Percentiles rank a stretch among this genome's conserved stretches.
Evolutionary conservation across 768 basidiomycete genomes (phyloP).

Genomic region (Cystobasidium onofrii): DNA sequence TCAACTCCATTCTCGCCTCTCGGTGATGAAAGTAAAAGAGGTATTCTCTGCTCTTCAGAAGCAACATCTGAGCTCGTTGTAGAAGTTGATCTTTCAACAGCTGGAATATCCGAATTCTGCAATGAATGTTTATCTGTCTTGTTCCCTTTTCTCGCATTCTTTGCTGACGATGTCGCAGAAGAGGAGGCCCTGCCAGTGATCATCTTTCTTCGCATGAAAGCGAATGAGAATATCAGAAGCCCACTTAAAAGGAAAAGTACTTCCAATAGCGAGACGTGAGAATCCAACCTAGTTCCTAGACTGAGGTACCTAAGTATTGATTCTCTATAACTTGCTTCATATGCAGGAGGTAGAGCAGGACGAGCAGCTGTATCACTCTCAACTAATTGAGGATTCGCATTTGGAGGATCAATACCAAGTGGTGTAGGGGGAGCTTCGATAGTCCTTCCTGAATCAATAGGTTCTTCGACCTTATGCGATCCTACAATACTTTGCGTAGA

Average conservation of each 20-base stretch:
- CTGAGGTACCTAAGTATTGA: neutral
- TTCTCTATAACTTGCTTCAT: slow-evolving; percentile 1
- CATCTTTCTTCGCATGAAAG: neutral
- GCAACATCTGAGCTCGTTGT: neutral
- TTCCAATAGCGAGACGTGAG: neutral
- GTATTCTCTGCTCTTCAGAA: neutral
- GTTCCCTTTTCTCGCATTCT: neutral
- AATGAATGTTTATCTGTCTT: neutral
- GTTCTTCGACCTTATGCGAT: slow-evolving; percentile 19
- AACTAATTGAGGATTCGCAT: neutral
- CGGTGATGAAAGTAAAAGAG: neutral
- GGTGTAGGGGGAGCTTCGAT: slow-evolving; percentile 4
- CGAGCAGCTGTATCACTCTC: neutral
- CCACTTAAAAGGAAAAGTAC: neutral
- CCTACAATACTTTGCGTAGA: neutral
- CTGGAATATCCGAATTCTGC: neutral
- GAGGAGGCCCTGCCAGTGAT: neutral
- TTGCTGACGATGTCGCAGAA: neutral
- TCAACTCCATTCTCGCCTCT: neutral
- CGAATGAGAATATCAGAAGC: neutral
- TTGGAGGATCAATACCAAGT: slow-evolving; percentile 29
- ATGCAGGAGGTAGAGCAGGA: neutral
- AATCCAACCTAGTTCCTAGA: neutral
- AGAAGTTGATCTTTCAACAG: neutral
- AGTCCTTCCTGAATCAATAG: slow-evolving; percentile 17